Base-by-base conservation (phyloP, 2,329 filamentous ascomycete genomes). In the Bipolaris sorokiniana region DNA sequence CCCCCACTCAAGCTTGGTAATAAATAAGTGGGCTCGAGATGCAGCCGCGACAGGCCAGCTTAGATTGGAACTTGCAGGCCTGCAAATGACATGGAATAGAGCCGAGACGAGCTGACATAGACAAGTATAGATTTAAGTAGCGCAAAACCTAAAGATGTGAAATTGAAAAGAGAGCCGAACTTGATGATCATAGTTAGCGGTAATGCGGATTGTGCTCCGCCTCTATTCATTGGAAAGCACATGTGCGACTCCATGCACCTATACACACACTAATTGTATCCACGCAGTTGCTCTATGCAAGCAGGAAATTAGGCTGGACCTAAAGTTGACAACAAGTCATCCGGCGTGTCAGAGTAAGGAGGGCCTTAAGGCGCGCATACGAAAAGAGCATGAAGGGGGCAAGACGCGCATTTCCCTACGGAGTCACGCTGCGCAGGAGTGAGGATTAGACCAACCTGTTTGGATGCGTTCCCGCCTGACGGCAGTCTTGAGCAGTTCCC, bases 381-480 rank as follows among this genome's bases (percentile, higher is more conserved):
- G 11, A 37, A 22, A 28, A 38, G 26, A 48, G 46, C 46, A 48
- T 13, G 3, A 11, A 18, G 46, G 13, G 22, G 37, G 22, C 33
- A 48, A 22, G 20, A 48, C 33, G 13, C 23, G 4, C 7, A 48
- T 37, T 11, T 33, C 45, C 45, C 33, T 33, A 37, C 20, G 38
- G 5, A 41, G 20, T 15, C 20, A 15, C 9, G 20, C 20, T 13
- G 20, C 6, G 11, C 7, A 18, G 2, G 10, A n/a, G 38, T 22
- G 31, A 34, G 18, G 31, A 36, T 10, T 15, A 44, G 48, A 6
- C 36, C 42, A 36, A 20, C 40, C 23, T 42, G 44, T 37, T 53
- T 36, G 28, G 45, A 56, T 41, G 18, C 51, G 20, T 42, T 20
- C 45, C 26, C 47, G 31, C 37, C 23, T 48, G n/a, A 23, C 31